These are phyloP conservation scores for Scheffersomyces lignosus DNA, from an alignment of 805 yeast species.

Conservation along the genomic window DNA sequence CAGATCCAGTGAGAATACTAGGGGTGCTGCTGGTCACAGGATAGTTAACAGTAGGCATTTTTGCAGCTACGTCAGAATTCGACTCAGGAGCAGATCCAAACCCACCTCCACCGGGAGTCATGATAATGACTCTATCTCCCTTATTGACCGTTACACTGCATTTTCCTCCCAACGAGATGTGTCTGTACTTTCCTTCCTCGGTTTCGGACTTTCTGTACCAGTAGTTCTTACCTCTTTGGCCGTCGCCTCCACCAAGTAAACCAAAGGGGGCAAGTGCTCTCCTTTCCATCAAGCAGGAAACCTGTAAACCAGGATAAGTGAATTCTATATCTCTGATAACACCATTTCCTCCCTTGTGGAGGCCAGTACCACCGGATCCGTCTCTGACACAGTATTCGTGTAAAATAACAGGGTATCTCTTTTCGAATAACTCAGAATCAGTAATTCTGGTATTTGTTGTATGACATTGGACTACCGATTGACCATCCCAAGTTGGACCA, in stretches of 20 bases:
- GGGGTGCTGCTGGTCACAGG: constrained; percentile 24
- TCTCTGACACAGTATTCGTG: constrained; percentile 68
- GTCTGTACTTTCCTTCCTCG: constrained; percentile 14
- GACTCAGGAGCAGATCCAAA: constrained; percentile 23
- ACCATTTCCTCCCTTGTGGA: constrained; percentile 79
- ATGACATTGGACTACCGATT: constrained; percentile 87
- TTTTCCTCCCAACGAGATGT: constrained; percentile 33
- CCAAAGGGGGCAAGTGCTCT: constrained; percentile 87
- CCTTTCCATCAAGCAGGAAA: constrained; percentile 83
- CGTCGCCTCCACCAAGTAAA: constrained; percentile 76
- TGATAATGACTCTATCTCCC: constrained; percentile 43
- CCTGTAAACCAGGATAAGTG: constrained; percentile 44
- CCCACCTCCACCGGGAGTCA: constrained; percentile 49
- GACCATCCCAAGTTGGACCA: constrained; percentile 82
- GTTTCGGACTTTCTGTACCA: constrained; percentile 28
- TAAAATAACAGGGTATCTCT: constrained; percentile 80
- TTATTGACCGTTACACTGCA: constrained; percentile 30
- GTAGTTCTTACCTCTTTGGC: constrained; percentile 58
- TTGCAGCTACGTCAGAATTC: constrained; percentile 5
- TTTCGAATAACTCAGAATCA: constrained; percentile 85
- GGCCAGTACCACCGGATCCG: constrained; percentile 81
- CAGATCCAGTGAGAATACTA: constrained; percentile 35
- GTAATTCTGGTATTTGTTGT: constrained; percentile 94
- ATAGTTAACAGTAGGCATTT: constrained; percentile 19
- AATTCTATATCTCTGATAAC: constrained; percentile 84